phyloP scores from a whole-genome alignment of 139 green algal genomes.

The Astrephomene gubernaculifera region DNA sequence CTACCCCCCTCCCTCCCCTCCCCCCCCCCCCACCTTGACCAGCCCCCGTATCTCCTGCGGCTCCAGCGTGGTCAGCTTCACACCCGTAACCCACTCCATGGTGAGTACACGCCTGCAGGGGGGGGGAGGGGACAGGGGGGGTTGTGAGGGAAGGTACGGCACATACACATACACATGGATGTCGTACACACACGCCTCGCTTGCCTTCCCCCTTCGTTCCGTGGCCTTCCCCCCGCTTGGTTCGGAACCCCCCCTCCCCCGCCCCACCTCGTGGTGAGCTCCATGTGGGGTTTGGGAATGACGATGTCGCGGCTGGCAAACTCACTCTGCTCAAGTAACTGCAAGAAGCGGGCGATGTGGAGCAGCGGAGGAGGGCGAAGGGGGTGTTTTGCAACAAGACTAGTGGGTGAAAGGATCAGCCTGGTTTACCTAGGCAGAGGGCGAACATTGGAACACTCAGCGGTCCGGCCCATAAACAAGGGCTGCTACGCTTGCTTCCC shows the following conservation, averaged over 20 bases:
- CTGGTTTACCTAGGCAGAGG: too few species aligned
- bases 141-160: not conserved
- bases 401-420: not conserved
- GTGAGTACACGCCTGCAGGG: conserved; percentile 78
- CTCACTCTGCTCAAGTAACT: conserved; percentile 70
- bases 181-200: too few species aligned
- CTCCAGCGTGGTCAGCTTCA: conserved; percentile 88
- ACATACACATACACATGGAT: too few species aligned
- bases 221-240: not conserved
- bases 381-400: not conserved
- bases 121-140: not conserved
- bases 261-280: conserved; percentile 65
- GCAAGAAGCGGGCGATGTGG: not conserved
- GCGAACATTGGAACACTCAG: too few species aligned
- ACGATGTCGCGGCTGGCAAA: conserved; percentile 64
- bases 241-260: not conserved
- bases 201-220: too few species aligned
- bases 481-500: too few species aligned
- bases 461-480: too few species aligned
- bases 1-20: not conserved
- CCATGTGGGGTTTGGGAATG: conserved; percentile 74
- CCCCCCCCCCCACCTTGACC: conserved; percentile 39
- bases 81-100: conserved; percentile 92
- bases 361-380: not conserved
- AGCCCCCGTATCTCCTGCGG: conserved; percentile 78